Percentiles rank a stretch among this genome's conserved stretches.
Evolutionary conservation across 2,329 filamentous ascomycete species (phyloP).

Genomic region (Curvularia lunata): DNA sequence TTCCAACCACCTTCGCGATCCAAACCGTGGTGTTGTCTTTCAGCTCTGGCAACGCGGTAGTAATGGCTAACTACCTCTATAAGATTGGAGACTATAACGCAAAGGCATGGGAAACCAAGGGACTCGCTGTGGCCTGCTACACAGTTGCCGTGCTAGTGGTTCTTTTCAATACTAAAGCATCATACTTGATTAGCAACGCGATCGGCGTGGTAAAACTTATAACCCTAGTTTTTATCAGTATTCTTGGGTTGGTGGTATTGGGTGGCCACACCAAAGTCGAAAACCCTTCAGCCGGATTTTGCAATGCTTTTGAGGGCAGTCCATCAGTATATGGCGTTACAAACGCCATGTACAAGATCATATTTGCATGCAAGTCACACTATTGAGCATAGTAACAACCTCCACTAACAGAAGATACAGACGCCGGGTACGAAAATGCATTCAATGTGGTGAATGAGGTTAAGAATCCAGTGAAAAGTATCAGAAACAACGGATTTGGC

Average conservation of each 20-base stretch:
- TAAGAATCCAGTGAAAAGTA: constrained; percentile 63
- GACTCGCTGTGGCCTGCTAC: constrained; percentile 37
- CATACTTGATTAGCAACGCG: constrained; percentile 38
- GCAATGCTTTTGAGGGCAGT: neutral
- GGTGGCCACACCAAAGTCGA: constrained; percentile 24
- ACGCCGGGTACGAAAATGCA: constrained; percentile 38
- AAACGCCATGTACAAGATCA: constrained; percentile 39
- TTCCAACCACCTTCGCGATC: constrained; percentile 40
- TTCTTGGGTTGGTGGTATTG: constrained; percentile 40
- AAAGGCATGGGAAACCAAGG: constrained; percentile 39
- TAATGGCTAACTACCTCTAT: constrained; percentile 41
- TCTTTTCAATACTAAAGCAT: constrained; percentile 33
- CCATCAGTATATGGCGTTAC: neutral
- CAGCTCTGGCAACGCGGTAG: constrained; percentile 40
- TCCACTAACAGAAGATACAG: neutral
- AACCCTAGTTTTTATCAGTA: constrained; percentile 62
- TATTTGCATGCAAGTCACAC: constrained; percentile 34
- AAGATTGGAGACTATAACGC: constrained; percentile 34
- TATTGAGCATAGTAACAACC: neutral
- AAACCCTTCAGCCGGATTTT: neutral
- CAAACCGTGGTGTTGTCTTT: constrained; percentile 40
- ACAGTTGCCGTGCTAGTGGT: constrained; percentile 33
- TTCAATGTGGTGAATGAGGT: constrained; percentile 46
- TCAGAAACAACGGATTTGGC: constrained; percentile 57
- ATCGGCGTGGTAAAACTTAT: constrained; percentile 61